Base-by-base conservation (phyloP, 2,329 filamentous ascomycete genomes). In the Ceratocystis destructans region DNA sequence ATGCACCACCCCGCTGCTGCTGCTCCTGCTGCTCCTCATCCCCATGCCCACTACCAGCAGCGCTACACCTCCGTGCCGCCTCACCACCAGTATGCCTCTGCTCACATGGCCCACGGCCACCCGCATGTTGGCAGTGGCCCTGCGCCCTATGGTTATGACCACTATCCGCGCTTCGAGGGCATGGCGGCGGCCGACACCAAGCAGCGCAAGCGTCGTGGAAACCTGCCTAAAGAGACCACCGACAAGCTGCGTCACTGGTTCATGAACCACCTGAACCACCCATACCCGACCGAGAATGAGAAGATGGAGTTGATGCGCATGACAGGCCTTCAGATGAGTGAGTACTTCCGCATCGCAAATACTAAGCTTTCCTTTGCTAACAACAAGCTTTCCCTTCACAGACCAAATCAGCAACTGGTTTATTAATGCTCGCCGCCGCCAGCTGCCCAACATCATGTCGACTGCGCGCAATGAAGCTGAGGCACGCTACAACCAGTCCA, bases 201-300 rank as follows among this genome's bases (percentile, higher is more conserved):
- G 73, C 79, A 79, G 70, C 77, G 83, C 41, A 86, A 84, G 73
- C 81, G 90, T 64, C 82, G 91, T 48, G 91, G 91, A 1, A 96
- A 96, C 72, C 79, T 96, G 2, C 91, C 91, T n/a, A 95, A 95
- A 73, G 88, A 91, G 65, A 89, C 90, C 0, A 96, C 90, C 0
- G 88, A 92, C 73, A 86, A 89, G 70, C 79, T 96, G 50, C 84
- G 88, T 65, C 79, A 83, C 0, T 96, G 91, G 91, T 92, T 95
- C 70, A 76, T 86, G 64, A 80, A 81, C n/a, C 88, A 94, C 74
- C 75, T 91, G 6, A 80, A 85, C 68, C 90, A 94, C 72, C 90
- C 90, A 0, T 96, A 96, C 73, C 90, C 90, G 1, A 91, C 86
- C 3, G 89, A 95, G 74, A 89, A 95, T 69, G 88, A 95, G 76